Percentiles rank a stretch among this genome's conserved stretches.
Conservation (phyloP, 1,284 basidiomycete genomes). For the Cryptococcus hybrid region DNA sequence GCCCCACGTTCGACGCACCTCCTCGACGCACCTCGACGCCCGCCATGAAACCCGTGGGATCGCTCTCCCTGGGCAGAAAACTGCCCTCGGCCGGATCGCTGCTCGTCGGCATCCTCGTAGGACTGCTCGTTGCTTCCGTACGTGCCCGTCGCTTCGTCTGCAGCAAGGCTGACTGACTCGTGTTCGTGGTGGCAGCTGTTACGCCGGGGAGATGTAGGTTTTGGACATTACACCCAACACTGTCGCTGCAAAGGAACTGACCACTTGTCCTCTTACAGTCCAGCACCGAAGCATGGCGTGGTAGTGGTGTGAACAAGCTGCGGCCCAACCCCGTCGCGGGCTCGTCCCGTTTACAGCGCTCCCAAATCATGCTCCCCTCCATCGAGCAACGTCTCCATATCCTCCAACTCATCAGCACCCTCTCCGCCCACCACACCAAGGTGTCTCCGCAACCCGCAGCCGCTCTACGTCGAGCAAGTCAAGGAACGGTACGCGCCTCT, state of each 20-base stretch:
- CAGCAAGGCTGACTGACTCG: constrained; percentile 3
- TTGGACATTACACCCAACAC: no score
- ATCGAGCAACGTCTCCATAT: constrained; percentile 77
- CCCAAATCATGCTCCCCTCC: constrained; percentile 57
- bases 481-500: constrained; percentile 77
- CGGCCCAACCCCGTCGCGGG: constrained; percentile 28
- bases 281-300: constrained; percentile 27
- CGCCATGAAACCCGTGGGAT: constrained; percentile 20
- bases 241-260: not conserved
- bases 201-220: constrained; percentile 27
- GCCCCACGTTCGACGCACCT: no score
- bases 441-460: constrained; percentile 79
- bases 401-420: constrained; percentile 76
- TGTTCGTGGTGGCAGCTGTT: constrained; percentile 8
- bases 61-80: constrained; percentile 29
- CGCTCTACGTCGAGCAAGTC: constrained; percentile 77
- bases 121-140: constrained; percentile 48
- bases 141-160: constrained; percentile 16
- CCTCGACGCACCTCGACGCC: no score
- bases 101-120: constrained; percentile 50
- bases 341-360: constrained; percentile 29
- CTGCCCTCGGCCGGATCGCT: constrained; percentile 48
- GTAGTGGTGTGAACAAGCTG: constrained; percentile 23
- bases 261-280: constrained; percentile 11
- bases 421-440: constrained; percentile 84